Evolutionary conservation across 1,139 yeast species (phyloP).

Genomic region (Spathaspora sp.): DNA sequence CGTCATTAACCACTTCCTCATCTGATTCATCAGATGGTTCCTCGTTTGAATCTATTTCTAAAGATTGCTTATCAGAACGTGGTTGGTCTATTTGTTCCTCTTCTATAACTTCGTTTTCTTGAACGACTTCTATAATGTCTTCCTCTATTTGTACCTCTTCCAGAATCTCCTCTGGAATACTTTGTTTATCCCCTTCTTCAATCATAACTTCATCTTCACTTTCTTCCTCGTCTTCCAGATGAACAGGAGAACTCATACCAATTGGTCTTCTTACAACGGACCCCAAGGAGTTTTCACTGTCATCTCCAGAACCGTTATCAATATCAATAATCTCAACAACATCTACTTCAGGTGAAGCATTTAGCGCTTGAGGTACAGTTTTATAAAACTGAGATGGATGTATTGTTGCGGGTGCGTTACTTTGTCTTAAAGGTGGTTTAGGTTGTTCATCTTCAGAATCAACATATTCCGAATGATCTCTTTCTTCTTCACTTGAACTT

Average conservation of each 20-base stretch:
- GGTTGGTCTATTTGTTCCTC: background rate
- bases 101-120: background rate
- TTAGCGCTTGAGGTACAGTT: background rate
- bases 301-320: background rate
- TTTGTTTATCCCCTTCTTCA: background rate
- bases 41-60: background rate
- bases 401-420: background rate
- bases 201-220: background rate
- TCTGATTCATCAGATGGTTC: background rate
- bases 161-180: background rate
- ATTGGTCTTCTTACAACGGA: background rate
- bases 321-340: background rate
- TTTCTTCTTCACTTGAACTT: background rate
- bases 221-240: background rate
- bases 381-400: conserved; percentile 1
- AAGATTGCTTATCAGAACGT: background rate
- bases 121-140: background rate
- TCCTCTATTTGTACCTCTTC: no score
- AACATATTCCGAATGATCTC: background rate
- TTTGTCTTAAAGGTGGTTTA: background rate
- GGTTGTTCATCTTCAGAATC: background rate
- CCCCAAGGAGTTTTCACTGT: background rate
- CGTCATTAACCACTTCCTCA: background rate
- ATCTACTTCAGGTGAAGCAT: background rate
- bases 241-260: background rate